Base-by-base conservation (phyloP, 257 asterid species). In the Nicotiana benthamiana region DNA sequence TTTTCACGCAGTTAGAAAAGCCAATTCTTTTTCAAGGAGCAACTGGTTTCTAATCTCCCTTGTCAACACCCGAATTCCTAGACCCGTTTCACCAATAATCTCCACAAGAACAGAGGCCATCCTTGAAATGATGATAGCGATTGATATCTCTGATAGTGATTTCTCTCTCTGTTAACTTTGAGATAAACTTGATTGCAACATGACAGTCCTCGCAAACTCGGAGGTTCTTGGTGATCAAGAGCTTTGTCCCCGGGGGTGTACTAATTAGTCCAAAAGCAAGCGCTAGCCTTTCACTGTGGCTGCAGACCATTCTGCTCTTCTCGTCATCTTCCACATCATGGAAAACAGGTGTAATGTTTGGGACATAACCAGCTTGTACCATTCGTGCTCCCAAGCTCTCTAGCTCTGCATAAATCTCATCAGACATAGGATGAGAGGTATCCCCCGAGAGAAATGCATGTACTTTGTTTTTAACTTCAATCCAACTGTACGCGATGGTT, bases 131-230 rank as follows among this genome's bases (percentile, higher is more conserved):
- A 85, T 89, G 94, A 81, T 89, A 90, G 30, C 92, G 86, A 61
- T 90, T 90, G 68, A 90, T 91, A 84, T 90, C 95, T 81, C 95
- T 88, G 27, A 91, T 60, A 22, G 80, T 80, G 74, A 91, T 89
- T 77, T 88, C 91, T 85, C 95, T 86, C 51, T 48, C 62, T 20
- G 92, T 89, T 53, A 88, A 80, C 60, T 80, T 86, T 1, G 95
- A 89, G 30, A 91, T 86, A 36, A 88, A 75, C 87, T 88, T 91
- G 72, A 89, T 75, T 2, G 85, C 92, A 30, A 80, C 92, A 82
- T 89, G 95, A 79, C 93, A 91, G 75, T 91, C 95, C 90, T 91
- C 93, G 43, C 95, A 91, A 57, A 88, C 83, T 20, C 91, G 89
- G 20, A 91, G 85, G 64, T 91, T 91, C 81, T 91, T 91, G 4